A percentile compares a stretch with the other conserved stretches of the same genome.
These are phyloP conservation scores for Trypanosoma theileri DNA, from an alignment of 208 protist genomes.

Conservation along the genomic window DNA sequence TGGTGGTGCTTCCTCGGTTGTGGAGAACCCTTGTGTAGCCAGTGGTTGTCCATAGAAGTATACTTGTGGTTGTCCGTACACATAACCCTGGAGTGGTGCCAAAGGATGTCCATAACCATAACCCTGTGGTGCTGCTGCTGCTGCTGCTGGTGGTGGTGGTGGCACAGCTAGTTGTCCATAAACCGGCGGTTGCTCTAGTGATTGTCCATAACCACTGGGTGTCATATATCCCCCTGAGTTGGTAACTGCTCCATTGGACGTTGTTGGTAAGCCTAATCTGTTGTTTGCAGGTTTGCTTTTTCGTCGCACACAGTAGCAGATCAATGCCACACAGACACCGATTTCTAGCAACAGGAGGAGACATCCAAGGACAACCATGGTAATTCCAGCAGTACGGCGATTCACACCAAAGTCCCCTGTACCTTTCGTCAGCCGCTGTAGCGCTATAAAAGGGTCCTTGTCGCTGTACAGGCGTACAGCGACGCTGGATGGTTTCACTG, in stretches of 20 bases:
- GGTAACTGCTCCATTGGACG: neutral
- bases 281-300: constrained; percentile 3
- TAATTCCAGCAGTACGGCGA: constrained; percentile 16
- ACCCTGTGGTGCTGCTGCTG: neutral
- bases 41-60: no score
- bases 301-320: constrained; percentile 20
- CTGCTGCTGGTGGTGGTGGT: constrained; percentile 8
- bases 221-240: neutral
- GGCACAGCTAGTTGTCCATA: constrained; percentile 12
- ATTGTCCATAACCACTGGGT: constrained; percentile 5
- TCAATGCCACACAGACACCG: constrained; percentile 3
- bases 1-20: no score
- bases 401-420: constrained; percentile 9
- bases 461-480: constrained; percentile 25
- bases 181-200: neutral
- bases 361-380: constrained; percentile 12
- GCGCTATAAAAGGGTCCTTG: constrained; percentile 26
- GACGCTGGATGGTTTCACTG: neutral
- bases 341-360: constrained; percentile 25
- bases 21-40: no score
- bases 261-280: neutral
- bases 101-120: constrained; percentile 17
- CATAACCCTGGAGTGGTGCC: neutral
- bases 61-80: neutral
- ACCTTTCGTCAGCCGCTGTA: constrained; percentile 15